Evolutionary conservation across 352 stramenopile genomes (phyloP).

Genomic region (Globisporangium yorkense): DNA sequence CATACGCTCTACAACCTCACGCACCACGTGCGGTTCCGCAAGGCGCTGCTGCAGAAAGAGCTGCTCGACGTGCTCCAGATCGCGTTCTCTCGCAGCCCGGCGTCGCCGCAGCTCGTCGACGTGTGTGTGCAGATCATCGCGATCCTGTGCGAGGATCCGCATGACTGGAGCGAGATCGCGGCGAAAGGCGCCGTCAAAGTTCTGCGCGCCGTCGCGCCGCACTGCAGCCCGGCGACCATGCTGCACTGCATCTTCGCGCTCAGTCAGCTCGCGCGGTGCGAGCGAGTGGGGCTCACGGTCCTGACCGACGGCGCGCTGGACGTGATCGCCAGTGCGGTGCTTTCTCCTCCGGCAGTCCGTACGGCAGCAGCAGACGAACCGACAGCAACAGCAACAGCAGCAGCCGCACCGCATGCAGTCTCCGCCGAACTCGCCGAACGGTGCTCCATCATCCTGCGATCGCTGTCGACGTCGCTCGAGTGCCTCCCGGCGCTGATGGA

Average conservation of each 20-base stretch:
- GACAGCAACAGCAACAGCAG: background rate
- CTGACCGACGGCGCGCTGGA: slow-evolving; percentile 54
- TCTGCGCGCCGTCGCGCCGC: slow-evolving; percentile 35
- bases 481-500: slow-evolving; percentile 42
- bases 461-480: slow-evolving; percentile 48
- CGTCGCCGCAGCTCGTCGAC: slow-evolving; percentile 35
- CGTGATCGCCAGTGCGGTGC: slow-evolving; percentile 38
- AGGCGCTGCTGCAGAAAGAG: slow-evolving; percentile 47
- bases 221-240: slow-evolving; percentile 22
- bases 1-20: slow-evolving; percentile 72
- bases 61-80: slow-evolving; percentile 41
- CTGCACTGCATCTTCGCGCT: slow-evolving; percentile 57
- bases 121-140: slow-evolving; percentile 64
- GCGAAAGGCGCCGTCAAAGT: slow-evolving; percentile 46
- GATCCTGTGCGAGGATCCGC: slow-evolving; percentile 56
- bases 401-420: background rate
- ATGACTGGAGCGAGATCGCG: slow-evolving; percentile 45
- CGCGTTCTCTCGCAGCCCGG: slow-evolving; percentile 24
- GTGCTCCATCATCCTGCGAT: slow-evolving; percentile 65
- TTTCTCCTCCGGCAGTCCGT: background rate
- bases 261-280: slow-evolving; percentile 54
- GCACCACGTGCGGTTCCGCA: slow-evolving; percentile 51
- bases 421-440: slow-evolving; percentile 34
- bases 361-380: background rate
- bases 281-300: slow-evolving; percentile 34